Base-by-base conservation (phyloP, 352 stramenopile genomes). In the Globisporangium alternatum region DNA sequence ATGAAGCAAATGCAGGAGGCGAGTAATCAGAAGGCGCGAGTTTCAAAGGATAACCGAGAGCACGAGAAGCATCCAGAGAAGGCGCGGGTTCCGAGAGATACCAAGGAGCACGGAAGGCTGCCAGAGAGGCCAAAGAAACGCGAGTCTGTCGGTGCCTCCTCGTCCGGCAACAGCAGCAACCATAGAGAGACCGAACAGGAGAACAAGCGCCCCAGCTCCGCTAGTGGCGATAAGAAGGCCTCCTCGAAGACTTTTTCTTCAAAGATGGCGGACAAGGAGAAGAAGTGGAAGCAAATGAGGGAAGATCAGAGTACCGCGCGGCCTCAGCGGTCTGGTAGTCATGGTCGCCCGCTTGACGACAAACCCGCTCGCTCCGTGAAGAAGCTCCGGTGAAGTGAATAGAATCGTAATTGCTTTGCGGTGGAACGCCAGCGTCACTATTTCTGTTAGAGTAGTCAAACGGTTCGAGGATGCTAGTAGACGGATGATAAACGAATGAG, bases 171-270 rank as follows among this genome's bases (percentile, higher is more conserved):
- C 39, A n/a, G 39, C 43, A 48, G 17, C 43, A 48, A 21, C 43
- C 21, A 48, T 22, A 48, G 19, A 10, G 30, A 44, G 21, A 35
- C 10, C 31, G 52, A 58, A 19, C 52, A 58, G 52, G 52, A 58
- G 31, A 58, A 58, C 31, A 58, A 58, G 52, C 37, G n/a, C 22
- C 52, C 52, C n/a, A n/a, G 9, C 31, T 45, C 52, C 5, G n/a
- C 45, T 2, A 58, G n/a, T 17, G 17, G 4, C 17, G 21, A 41
- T 1, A 54, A 54, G 15, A 25, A 55, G 12, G 22, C 25, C 49
- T 25, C 13, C 8, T 31, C 28, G 25, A 56, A 17, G 31, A 31
- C 28, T 15, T 22, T 33, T 37, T 37, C 15, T 56, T 43, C 28
- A 22, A 56, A 41, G 49, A 22, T 56, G 28, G 17, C 19, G 51